These are phyloP conservation scores for Byssothecium circinans DNA, from an alignment of 2,329 filamentous ascomycete species.

Conservation along the genomic window DNA sequence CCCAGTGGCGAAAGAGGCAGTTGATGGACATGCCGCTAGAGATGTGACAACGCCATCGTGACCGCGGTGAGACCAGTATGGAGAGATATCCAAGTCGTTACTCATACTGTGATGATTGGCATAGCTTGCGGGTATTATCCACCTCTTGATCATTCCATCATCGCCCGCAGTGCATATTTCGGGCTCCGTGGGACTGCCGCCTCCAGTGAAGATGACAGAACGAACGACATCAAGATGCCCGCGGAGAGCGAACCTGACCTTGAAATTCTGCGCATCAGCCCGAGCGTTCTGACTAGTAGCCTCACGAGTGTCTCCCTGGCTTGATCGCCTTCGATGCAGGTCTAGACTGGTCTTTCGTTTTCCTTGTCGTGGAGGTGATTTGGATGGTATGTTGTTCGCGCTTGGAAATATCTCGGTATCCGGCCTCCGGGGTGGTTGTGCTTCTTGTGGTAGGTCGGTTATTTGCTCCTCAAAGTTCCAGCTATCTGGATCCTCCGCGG, in stretches of 20 bases:
- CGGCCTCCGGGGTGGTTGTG: conserved; percentile 64
- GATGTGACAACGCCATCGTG: conserved; percentile 89
- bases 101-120: conserved; percentile 63
- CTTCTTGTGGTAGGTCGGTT: conserved; percentile 58
- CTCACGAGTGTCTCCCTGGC: conserved; percentile 63
- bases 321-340: conserved; percentile 58
- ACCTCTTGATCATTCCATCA: conserved; percentile 93
- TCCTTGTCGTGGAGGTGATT: conserved; percentile 71
- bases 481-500: conserved; percentile 64
- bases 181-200: conserved; percentile 90
- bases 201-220: conserved; percentile 94
- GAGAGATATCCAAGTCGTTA: conserved; percentile 85
- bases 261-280: conserved; percentile 77
- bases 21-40: conserved; percentile 82
- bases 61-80: conserved; percentile 93
- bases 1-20: conserved; percentile 85
- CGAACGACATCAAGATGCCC: conserved; percentile 94
- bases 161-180: conserved; percentile 97
- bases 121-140: conserved; percentile 86
- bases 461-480: conserved; percentile 92
- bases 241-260: conserved; percentile 85
- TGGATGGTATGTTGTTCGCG: conserved; percentile 74
- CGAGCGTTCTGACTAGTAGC: conserved; percentile 50
- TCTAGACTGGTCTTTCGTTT: conserved; percentile 75
- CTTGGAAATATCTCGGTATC: conserved; percentile 88